Conservation (phyloP, 2,329 filamentous ascomycete genomes). For the Zasmidium cellare region DNA sequence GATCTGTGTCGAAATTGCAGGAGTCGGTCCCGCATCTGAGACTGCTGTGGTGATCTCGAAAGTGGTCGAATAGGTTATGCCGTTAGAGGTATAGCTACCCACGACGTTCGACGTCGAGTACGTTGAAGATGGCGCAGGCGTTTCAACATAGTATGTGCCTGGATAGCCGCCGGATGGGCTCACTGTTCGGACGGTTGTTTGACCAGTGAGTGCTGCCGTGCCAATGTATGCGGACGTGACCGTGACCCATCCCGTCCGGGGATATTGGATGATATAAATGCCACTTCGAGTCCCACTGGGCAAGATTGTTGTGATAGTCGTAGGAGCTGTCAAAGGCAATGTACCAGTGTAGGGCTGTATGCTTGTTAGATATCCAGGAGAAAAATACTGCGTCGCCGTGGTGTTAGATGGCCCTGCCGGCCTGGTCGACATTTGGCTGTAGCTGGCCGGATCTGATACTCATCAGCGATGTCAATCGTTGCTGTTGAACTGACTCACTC, state of each 20-base stretch:
- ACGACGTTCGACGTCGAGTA: neutral
- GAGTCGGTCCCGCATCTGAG: neutral
- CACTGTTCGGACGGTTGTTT: neutral
- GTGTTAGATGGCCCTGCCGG: neutral
- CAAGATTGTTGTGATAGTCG: neutral
- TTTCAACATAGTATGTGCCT: neutral
- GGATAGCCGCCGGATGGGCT: too few species aligned
- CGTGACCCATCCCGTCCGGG: too few species aligned
- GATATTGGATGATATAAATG: too few species aligned
- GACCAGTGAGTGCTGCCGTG: too few species aligned
- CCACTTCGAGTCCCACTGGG: neutral
- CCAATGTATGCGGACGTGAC: too few species aligned
- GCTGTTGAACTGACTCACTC: neutral
- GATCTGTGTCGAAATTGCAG: neutral
- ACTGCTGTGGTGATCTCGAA: neutral
- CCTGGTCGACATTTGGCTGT: neutral
- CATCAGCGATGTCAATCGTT: neutral
- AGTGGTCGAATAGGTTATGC: neutral
- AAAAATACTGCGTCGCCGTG: neutral
- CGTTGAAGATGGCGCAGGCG: neutral
- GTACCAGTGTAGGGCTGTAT: conserved; percentile 6
- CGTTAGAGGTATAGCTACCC: neutral
- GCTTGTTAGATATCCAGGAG: conserved; percentile 2
- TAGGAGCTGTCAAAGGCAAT: neutral
- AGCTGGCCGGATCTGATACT: neutral